These are phyloP conservation scores for Ciborinia camelliae DNA, from an alignment of 2,329 filamentous ascomycete species.

Conservation along the genomic window DNA sequence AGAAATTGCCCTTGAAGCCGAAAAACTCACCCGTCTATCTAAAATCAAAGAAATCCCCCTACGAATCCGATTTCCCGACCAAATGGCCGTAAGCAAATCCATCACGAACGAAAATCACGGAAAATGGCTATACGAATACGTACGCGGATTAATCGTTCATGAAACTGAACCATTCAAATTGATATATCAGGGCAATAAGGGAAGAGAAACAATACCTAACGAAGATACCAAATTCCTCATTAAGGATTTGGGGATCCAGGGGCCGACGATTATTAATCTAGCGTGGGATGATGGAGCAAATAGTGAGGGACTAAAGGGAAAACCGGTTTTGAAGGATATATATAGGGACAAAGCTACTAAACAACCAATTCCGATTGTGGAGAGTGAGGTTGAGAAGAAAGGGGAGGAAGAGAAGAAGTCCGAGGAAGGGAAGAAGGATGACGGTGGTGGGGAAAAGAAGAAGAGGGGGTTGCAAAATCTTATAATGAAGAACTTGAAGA, in stretches of 20 bases:
- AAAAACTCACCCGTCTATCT: constrained; percentile 62
- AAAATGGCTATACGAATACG: constrained; percentile 67
- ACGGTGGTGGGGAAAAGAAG: constrained; percentile 19
- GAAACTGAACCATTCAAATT: constrained; percentile 68
- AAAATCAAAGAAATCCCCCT: constrained; percentile 67
- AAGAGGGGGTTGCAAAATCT: constrained; percentile 15
- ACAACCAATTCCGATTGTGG: constrained; percentile 38
- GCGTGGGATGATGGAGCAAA: constrained; percentile 64
- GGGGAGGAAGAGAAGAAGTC: constrained; percentile 26
- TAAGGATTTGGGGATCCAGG: constrained; percentile 65
- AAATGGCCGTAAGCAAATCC: constrained; percentile 68
- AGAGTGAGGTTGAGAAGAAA: constrained; percentile 33
- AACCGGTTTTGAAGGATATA: constrained; percentile 40
- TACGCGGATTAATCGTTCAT: constrained; percentile 66
- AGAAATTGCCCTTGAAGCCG: constrained; percentile 64
- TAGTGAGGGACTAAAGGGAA: constrained; percentile 50
- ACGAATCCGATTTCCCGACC: constrained; percentile 84
- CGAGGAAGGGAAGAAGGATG: constrained; percentile 35
- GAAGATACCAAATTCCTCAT: constrained; percentile 59
- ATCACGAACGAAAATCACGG: constrained; percentile 62
- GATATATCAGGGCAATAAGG: constrained; percentile 41
- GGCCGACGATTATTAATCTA: constrained; percentile 71
- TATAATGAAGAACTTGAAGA: constrained; percentile 18
- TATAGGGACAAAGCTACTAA: constrained; percentile 58
- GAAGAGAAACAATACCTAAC: constrained; percentile 40